These are phyloP conservation scores for Teunomyces pallodes DNA, from an alignment of 805 yeast species.

Conservation along the genomic window DNA sequence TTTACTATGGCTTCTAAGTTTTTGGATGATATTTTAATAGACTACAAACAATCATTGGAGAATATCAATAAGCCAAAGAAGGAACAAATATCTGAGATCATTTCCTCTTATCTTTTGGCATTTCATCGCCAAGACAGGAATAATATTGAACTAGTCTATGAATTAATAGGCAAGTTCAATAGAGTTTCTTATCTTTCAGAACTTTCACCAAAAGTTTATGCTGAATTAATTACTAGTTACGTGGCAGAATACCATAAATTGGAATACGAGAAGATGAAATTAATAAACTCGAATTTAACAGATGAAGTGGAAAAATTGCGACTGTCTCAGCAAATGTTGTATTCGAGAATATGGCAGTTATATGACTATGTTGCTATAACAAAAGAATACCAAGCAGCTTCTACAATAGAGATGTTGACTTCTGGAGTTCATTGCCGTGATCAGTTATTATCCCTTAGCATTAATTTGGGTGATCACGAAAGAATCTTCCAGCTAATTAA, in stretches of 20 bases:
- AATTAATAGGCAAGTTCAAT: slow-evolving; percentile 27
- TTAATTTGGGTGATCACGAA: slow-evolving; percentile 34
- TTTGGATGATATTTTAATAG: slow-evolving; percentile 52
- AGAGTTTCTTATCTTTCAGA: slow-evolving; percentile 35
- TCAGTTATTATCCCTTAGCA: slow-evolving; percentile 26
- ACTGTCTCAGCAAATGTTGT: neutral
- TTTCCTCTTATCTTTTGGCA: slow-evolving; percentile 38
- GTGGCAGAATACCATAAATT: slow-evolving; percentile 17
- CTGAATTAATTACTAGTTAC: slow-evolving; percentile 28
- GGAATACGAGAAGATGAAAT: slow-evolving; percentile 9
- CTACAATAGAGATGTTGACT: slow-evolving; percentile 6
- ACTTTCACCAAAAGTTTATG: slow-evolving; percentile 26
- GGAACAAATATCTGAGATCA: slow-evolving; percentile 34
- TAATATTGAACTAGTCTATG: slow-evolving; percentile 21
- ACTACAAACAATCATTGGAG: slow-evolving; percentile 32
- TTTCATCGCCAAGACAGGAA: slow-evolving; percentile 3
- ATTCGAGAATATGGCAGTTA: slow-evolving; percentile 25
- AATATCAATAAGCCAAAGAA: slow-evolving; percentile 14
- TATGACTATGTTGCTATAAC: slow-evolving; percentile 35
- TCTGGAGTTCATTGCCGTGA: slow-evolving; percentile 24
- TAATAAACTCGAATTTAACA: neutral
- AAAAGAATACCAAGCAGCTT: slow-evolving; percentile 28
- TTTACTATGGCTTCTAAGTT: slow-evolving; percentile 51
- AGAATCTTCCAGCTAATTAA: slow-evolving; percentile 35
- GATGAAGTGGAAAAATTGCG: neutral